Evolutionary conservation across 345 rosid genomes (phyloP).

Genomic region (Gynandropsis gynandra): DNA sequence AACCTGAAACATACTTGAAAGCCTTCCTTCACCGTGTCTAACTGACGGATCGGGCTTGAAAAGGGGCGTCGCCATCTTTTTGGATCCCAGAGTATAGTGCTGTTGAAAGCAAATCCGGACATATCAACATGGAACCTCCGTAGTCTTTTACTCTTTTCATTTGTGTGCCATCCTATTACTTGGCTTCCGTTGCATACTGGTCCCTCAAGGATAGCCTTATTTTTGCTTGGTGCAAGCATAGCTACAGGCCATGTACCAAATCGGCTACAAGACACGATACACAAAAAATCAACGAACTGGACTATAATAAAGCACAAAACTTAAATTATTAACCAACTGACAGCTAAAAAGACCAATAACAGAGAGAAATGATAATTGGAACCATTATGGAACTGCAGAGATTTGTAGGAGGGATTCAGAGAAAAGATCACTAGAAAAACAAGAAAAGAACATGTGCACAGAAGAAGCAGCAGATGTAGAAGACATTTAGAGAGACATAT

Average conservation of each 20-base stretch:
- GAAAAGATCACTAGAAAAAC: background rate
- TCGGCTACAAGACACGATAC: conserved; percentile 37
- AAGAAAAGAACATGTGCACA: conserved; percentile 1
- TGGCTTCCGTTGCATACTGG: conserved; percentile 77
- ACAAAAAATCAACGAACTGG: background rate
- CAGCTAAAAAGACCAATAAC: too few species aligned
- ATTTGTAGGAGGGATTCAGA: background rate
- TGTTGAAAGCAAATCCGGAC: conserved; percentile 96
- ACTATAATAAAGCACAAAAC: background rate
- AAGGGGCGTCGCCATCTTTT: conserved; percentile 62
- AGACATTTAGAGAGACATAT: background rate
- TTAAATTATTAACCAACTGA: too few species aligned
- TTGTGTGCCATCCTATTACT: conserved; percentile 93
- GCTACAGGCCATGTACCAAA: conserved; percentile 98
- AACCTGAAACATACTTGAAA: conserved; percentile 56
- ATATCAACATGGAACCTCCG: conserved; percentile 93
- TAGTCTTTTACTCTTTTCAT: conserved; percentile 78
- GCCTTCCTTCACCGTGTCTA: conserved; percentile 81
- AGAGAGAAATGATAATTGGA: too few species aligned
- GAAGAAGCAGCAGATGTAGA: conserved; percentile 5
- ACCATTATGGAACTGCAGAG: too few species aligned
- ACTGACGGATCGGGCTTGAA: conserved; percentile 52
- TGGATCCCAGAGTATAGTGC: conserved; percentile 88
- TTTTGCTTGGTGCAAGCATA: conserved; percentile 82
- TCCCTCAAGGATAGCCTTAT: conserved; percentile 84